Evolutionary conservation across 345 rosid species (phyloP).

Genomic region (Moricandia arvensis): DNA sequence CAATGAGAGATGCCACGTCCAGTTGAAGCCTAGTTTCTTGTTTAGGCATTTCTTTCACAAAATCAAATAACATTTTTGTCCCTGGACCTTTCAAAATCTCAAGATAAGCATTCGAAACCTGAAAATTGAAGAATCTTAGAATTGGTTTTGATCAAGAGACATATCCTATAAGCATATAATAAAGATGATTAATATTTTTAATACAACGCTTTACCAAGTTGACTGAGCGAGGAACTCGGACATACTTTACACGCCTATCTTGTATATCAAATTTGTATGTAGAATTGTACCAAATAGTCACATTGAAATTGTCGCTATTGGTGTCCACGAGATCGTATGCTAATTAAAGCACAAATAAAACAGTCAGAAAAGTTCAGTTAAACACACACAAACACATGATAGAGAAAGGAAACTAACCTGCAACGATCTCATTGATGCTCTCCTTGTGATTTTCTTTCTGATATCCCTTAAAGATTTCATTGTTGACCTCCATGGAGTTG

Average conservation of each 20-base stretch:
- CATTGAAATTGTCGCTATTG: constrained; percentile 49
- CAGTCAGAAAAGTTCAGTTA: constrained; percentile 1
- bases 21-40: constrained; percentile 41
- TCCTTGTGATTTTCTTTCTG: constrained; percentile 55
- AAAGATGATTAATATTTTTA: constrained; percentile 1
- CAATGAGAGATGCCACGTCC: constrained; percentile 74
- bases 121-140: constrained; percentile 17
- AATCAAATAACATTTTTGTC: constrained; percentile 60
- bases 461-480: constrained; percentile 69
- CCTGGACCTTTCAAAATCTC: constrained; percentile 54
- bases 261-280: constrained; percentile 41
- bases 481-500: constrained; percentile 58
- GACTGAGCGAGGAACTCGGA: constrained; percentile 70
- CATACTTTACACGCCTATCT: constrained; percentile 23
- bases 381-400: neutral
- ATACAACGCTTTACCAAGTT: constrained; percentile 63
- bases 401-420: constrained; percentile 52
- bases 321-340: constrained; percentile 89
- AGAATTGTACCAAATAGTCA: constrained; percentile 82
- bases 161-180: neutral
- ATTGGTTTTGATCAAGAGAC: constrained; percentile 32
- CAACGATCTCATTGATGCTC: constrained; percentile 64
- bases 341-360: constrained; percentile 36
- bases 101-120: constrained; percentile 88
- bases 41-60: constrained; percentile 85